phyloP scores from a whole-genome alignment of 2,329 filamentous ascomycete species.

The Atkinsonella hypoxylon region DNA sequence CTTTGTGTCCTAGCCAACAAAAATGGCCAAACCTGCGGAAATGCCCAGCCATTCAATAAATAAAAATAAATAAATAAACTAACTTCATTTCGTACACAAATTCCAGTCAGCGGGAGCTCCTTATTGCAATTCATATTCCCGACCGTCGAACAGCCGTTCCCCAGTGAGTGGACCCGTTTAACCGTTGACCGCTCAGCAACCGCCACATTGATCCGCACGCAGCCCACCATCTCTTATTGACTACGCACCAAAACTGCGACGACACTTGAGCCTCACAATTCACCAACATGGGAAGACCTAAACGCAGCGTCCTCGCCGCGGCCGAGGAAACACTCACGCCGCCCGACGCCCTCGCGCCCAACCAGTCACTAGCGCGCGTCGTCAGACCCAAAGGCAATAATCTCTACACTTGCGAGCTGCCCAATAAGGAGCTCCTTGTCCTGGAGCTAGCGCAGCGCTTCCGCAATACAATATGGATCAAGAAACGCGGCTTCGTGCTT shows the following conservation, averaged over 20 bases:
- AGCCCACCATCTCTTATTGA: neutral
- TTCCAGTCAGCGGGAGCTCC: too few relatives aligned
- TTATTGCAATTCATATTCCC: too few relatives aligned
- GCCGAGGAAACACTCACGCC: constrained; percentile 58
- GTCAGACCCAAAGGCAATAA: constrained; percentile 80
- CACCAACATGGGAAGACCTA: constrained; percentile 29
- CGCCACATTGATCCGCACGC: too few relatives aligned
- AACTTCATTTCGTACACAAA: too few relatives aligned
- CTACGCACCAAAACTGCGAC: neutral
- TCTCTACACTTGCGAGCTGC: constrained; percentile 67
- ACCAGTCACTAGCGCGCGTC: constrained; percentile 62
- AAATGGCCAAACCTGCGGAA: too few relatives aligned
- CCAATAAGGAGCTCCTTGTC: constrained; percentile 52
- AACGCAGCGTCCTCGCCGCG: constrained; percentile 65
- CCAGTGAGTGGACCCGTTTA: too few relatives aligned
- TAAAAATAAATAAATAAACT: too few relatives aligned
- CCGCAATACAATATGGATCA: constrained; percentile 88
- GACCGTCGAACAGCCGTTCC: too few relatives aligned
- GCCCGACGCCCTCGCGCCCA: constrained; percentile 44
- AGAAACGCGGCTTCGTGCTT: constrained; percentile 75
- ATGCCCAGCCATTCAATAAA: too few relatives aligned
- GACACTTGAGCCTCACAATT: neutral
- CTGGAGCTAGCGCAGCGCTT: constrained; percentile 78
- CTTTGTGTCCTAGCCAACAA: too few relatives aligned
- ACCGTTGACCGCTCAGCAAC: too few relatives aligned